phyloP scores from a whole-genome alignment of 257 asterid species.

The Ilex asprella region DNA sequence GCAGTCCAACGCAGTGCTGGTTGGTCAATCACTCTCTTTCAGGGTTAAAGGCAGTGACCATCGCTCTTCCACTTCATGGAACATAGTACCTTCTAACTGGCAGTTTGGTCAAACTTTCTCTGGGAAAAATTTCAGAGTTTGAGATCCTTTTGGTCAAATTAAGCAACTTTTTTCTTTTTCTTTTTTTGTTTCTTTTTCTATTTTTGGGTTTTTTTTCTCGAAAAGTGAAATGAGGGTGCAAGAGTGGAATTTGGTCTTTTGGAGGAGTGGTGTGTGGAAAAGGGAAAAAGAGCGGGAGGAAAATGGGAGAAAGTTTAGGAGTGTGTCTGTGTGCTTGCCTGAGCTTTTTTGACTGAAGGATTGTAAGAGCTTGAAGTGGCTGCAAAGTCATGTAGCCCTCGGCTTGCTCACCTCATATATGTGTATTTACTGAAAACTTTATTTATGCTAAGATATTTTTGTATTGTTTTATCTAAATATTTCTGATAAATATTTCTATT shows the following conservation, averaged over 20 bases:
- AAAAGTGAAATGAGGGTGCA: neutral
- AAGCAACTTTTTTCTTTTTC: too few relatives aligned
- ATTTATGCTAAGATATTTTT: too few relatives aligned
- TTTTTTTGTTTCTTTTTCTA: too few relatives aligned
- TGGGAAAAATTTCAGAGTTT: slow-evolving; percentile 23
- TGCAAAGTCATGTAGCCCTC: slow-evolving; percentile 18
- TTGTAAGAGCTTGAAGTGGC: slow-evolving; percentile 17
- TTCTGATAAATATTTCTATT: too few relatives aligned
- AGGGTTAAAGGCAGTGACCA: slow-evolving; percentile 26
- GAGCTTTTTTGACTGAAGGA: neutral
- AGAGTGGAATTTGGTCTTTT: too few relatives aligned
- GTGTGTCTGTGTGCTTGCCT: slow-evolving; percentile 4
- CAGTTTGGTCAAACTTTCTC: slow-evolving; percentile 32
- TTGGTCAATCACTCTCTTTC: slow-evolving; percentile 25
- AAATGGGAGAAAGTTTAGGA: slow-evolving; percentile 20
- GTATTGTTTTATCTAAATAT: too few relatives aligned
- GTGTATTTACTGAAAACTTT: too few relatives aligned
- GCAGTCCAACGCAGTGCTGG: slow-evolving; percentile 17
- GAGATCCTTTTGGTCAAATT: neutral
- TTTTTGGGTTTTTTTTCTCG: neutral
- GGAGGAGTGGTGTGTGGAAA: too few relatives aligned
- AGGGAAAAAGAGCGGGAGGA: neutral
- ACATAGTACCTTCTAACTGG: slow-evolving; percentile 24
- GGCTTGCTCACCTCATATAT: slow-evolving; percentile 1
- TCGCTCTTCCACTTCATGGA: slow-evolving; percentile 30